These are phyloP conservation scores for Pleurotus pulmonarius DNA, from an alignment of 768 basidiomycete species.

Conservation along the genomic window DNA sequence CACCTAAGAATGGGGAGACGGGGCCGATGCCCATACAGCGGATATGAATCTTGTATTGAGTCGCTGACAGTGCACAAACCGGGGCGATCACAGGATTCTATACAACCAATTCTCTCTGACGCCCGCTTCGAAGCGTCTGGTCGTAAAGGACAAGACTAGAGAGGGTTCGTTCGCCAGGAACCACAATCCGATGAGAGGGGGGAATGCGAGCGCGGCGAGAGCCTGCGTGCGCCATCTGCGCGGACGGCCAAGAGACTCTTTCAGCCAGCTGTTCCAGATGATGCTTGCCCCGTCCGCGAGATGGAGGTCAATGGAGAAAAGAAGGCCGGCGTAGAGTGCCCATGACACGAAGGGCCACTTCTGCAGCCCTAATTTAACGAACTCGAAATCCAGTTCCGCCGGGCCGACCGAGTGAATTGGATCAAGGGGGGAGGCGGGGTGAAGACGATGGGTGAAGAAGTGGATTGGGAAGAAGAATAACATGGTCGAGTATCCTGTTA, in stretches of 20 bases:
- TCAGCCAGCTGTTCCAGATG: conserved; percentile 49
- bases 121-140: conserved; percentile 47
- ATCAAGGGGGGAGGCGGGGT: conserved; percentile 39
- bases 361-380: conserved; percentile 68
- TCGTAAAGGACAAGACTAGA: conserved; percentile 49
- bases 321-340: conserved; percentile 60
- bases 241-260: conserved; percentile 17
- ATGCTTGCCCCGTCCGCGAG: conserved; percentile 55
- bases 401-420: conserved; percentile 65
- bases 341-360: conserved; percentile 61
- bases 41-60: no score
- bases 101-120: conserved; percentile 45
- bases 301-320: conserved; percentile 55
- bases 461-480: conserved; percentile 66
- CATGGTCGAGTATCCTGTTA: conserved; percentile 61
- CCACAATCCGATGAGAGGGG: conserved; percentile 55
- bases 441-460: conserved; percentile 60
- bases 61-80: no score
- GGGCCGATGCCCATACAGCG: no score
- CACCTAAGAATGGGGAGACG: no score
- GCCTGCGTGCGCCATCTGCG: conserved; percentile 19
- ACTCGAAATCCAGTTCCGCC: conserved; percentile 78
- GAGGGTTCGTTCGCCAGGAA: conserved; percentile 53
- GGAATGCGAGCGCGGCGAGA: conserved; percentile 35
- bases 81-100: conserved; percentile 25